Evolutionary conservation across 2,329 filamentous ascomycete species (phyloP).

Genomic region (Decorospora gaudefroyi): DNA sequence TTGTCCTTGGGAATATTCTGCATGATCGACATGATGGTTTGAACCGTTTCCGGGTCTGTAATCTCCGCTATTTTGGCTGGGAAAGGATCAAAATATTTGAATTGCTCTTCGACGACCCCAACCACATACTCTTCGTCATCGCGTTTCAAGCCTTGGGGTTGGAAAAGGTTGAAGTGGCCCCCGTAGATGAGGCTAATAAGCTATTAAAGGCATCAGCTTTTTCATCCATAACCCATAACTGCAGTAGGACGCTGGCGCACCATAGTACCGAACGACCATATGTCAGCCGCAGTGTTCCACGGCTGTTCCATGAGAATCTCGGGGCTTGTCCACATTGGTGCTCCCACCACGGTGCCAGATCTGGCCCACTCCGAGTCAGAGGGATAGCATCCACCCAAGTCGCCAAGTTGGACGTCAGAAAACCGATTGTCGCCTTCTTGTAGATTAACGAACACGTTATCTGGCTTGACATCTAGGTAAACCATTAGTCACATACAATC

Average conservation of each 20-base stretch:
- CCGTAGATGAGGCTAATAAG: slow-evolving; percentile 39
- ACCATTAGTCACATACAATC: slow-evolving; percentile 4
- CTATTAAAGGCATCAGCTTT: slow-evolving; percentile 19
- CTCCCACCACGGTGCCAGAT: slow-evolving; percentile 40
- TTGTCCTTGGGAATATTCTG: slow-evolving; percentile 17
- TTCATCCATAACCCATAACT: slow-evolving; percentile 2
- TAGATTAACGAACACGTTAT: slow-evolving; percentile 48
- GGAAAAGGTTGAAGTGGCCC: slow-evolving; percentile 32
- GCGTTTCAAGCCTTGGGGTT: slow-evolving; percentile 24
- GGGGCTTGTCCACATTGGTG: slow-evolving; percentile 48
- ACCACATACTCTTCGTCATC: slow-evolving; percentile 31
- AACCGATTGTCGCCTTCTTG: slow-evolving; percentile 37
- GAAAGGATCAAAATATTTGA: slow-evolving; percentile 34
- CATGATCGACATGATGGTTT: slow-evolving; percentile 17
- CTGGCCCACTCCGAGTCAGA: slow-evolving; percentile 27
- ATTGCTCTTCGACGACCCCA: slow-evolving; percentile 28
- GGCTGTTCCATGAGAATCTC: slow-evolving; percentile 35
- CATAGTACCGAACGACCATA: slow-evolving; percentile 50
- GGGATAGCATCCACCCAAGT: slow-evolving; percentile 38
- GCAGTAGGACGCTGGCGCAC: slow-evolving; percentile 26
- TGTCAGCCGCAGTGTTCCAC: slow-evolving; percentile 48
- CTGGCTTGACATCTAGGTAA: slow-evolving; percentile 40
- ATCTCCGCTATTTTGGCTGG: slow-evolving; percentile 28
- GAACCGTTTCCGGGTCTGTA: slow-evolving; percentile 20
- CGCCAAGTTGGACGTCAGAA: slow-evolving; percentile 43